Evolutionary conservation across 768 basidiomycete genomes (phyloP), one percentile per base, ranked within the genome.

Genomic region (Trametes elegans): DNA sequence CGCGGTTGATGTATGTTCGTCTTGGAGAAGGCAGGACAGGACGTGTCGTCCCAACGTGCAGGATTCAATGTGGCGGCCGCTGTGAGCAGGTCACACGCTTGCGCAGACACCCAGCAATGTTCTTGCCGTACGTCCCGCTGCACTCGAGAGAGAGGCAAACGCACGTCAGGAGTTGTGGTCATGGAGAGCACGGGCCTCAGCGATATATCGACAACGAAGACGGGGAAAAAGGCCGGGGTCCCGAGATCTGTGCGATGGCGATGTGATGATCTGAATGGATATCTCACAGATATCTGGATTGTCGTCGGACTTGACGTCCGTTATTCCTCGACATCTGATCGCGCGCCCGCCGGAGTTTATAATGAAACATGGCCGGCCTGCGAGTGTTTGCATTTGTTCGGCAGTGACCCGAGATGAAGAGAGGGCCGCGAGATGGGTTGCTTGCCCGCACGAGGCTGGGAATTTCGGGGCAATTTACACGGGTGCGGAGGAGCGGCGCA

Each of bases 271-370:
- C 49, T 41, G 49, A n/a, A n/a, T n/a, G n/a, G n/a, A n/a, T n/a
- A n/a, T n/a, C n/a, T n/a, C n/a, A n/a, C n/a, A n/a, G 49, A 41
- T 34, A 53, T 53, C 51, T 53, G 51, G 51, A 53, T 44, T n/a
- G n/a, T n/a, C 51, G 51, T 9, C 51, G 42, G 42, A 18, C 24
- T 19, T 53, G 51, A 44, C 51, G 51, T 53, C 32, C 51, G 42
- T 41, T 44, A 21, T 23, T 23, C 42, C 51, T 53, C 42, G 51
- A 53, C 35, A 53, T 53, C 51, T 53, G 51, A 53, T 52, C 50
- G n/a, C 50, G 50, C 24, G 10, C 19, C 19, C 9, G 3, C 21
- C 29, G n/a, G n/a, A 18, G 27, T 19, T 29, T 19, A 36, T 35
- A 23, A 41, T 41, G 49, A 50, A 29, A 50, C 49, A 41, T 19